Evolutionary conservation across 495 filamentous ascomycete genomes (phyloP), one percentile per base, ranked within the genome.

Genomic region (Cairneyella variabilis): DNA sequence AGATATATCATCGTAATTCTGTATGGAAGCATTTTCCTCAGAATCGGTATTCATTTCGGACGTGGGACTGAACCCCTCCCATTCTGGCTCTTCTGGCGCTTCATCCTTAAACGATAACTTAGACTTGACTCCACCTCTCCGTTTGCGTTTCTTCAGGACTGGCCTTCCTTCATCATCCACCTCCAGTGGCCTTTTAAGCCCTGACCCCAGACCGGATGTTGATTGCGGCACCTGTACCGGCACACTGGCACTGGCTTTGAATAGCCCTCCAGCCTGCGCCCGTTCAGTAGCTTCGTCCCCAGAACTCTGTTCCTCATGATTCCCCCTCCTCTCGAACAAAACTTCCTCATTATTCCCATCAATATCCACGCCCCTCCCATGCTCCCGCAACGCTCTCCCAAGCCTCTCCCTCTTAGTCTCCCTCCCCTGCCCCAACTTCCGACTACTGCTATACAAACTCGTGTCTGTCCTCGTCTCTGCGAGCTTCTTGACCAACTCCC

Each of bases 131-230:
- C 77, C 76, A 38, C 76, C 77, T 50, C 78, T 68, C 48, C 74
- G 75, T 55, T 80, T 75, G 37, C 75, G 63, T 67, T 88, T 96
- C 56, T 86, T 86, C 46, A 97, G 78, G 11, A 95, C 69, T 1
- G 91, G 93, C 32, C 79, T 83, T 4, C 91, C 91, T 43, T 82
- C 80, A 12, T 84, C 77, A 55, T 89, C 89, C 6, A 86, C 41
- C 26, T 95, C 88, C 17, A 97, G 73, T 14, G 91, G 88, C 42
- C 91, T 80, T 64, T 97, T 97, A 44, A 98, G 66, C 8, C 93
- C 93, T 61, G 83, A 86, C 27, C 93, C 93, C 55, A 83, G 62
- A 50, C 65, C 39, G 17, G 67, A 48, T n/a, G 62, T 54, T 7
- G 58, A 18, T 22, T 16, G 20, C 23, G 45, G 37, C 11, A 21